Evolutionary conservation across 1,139 yeast species (phyloP), one percentile per base, ranked within the genome.

Genomic region (Sugiyamaella grinbergsii): DNA sequence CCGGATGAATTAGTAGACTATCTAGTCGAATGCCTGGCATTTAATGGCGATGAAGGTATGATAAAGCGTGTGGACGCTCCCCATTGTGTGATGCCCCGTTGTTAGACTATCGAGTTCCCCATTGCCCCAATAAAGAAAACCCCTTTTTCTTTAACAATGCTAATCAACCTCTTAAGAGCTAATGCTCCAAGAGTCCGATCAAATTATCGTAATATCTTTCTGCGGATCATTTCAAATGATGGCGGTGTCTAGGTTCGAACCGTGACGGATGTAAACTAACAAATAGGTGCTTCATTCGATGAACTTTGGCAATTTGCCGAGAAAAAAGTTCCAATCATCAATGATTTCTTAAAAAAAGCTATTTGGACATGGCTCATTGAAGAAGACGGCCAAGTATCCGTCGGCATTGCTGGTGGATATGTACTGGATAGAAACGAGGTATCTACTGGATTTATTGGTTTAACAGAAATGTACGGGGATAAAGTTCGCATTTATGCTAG

Each of bases 31-130:
- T 57, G 60, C 39, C 52, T 68, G 40, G 69, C 71, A 10, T 57
- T 64, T 48, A 66, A 65, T 50, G 70, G 70, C 6, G 63, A 62
- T 47, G 56, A 59, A 36, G 70, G 71, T 68, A 58, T 19, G 68
- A 18, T 20, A 5, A 45, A 22, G 23, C 23, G n/a, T 29, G 6
- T 24, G 28, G 28, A n/a, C n/a, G n/a, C n/a, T n/a, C n/a, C n/a
- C n/a, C n/a, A n/a, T n/a, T n/a, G n/a, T n/a, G n/a, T n/a, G n/a
- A n/a, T n/a, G n/a, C n/a, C n/a, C n/a, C n/a, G n/a, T n/a, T n/a
- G n/a, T n/a, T n/a, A n/a, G n/a, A n/a, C n/a, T n/a, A n/a, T n/a
- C n/a, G n/a, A n/a, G n/a, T n/a, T n/a, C n/a, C n/a, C n/a, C 26
- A 5, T 8, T 8, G 26, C 26, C 5, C 8, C 7, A 8, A 5